phyloP scores from a whole-genome alignment of 768 basidiomycete species.

The Xerocomus brunneocitrinus region DNA sequence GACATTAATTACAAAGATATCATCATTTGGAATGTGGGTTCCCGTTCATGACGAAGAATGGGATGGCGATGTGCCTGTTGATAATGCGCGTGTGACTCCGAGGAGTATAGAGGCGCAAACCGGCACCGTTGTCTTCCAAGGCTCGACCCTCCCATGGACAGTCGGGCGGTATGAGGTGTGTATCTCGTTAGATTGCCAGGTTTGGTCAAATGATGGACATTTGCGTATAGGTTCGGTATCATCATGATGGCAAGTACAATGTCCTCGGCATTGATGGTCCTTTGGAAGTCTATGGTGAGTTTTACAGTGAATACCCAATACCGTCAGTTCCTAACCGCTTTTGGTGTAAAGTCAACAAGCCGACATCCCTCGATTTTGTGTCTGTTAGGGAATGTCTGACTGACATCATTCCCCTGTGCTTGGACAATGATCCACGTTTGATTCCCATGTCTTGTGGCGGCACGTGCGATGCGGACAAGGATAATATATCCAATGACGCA shows the following conservation, averaged over 20 bases:
- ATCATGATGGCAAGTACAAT: slow-evolving; percentile 97
- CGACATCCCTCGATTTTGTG: slow-evolving; percentile 55
- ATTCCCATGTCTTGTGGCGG: slow-evolving; percentile 66
- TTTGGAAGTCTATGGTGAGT: slow-evolving; percentile 83
- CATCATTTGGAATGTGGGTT: slow-evolving; percentile 88
- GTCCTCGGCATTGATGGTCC: slow-evolving; percentile 85
- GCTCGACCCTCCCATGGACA: slow-evolving; percentile 80
- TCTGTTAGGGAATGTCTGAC: slow-evolving; percentile 64
- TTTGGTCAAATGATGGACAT: neutral
- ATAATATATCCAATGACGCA: slow-evolving; percentile 23
- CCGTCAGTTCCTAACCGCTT: neutral
- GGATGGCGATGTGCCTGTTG: slow-evolving; percentile 79
- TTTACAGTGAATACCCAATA: neutral
- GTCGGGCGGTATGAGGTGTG: slow-evolving; percentile 76
- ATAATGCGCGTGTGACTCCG: slow-evolving; percentile 34
- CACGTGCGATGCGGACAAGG: slow-evolving; percentile 18
- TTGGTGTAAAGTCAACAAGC: slow-evolving; percentile 52
- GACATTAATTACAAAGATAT: slow-evolving; percentile 74
- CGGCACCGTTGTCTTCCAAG: slow-evolving; percentile 72
- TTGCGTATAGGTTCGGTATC: slow-evolving; percentile 65
- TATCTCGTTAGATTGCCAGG: neutral
- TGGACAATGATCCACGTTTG: slow-evolving; percentile 81
- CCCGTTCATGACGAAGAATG: slow-evolving; percentile 90
- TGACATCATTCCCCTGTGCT: slow-evolving; percentile 77
- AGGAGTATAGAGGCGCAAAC: slow-evolving; percentile 42